phyloP scores from a whole-genome alignment of 2,329 filamentous ascomycete species.

The Alternaria sp. region DNA sequence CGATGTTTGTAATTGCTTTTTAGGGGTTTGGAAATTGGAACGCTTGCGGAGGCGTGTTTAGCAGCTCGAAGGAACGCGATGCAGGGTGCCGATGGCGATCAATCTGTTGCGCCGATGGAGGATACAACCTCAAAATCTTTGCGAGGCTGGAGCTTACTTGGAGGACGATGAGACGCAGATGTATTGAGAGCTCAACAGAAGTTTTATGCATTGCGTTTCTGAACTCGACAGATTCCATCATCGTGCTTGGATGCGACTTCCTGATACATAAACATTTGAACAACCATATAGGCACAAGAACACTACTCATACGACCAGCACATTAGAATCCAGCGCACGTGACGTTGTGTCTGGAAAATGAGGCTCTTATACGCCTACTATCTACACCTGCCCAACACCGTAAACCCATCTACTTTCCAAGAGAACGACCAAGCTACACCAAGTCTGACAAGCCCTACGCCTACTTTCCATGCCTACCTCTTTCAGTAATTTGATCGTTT shows the following conservation, averaged over 20 bases:
- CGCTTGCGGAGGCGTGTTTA: constrained; percentile 3
- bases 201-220: neutral
- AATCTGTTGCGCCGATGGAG: neutral
- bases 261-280: neutral
- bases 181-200: neutral
- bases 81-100: constrained; percentile 1
- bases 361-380: constrained; percentile 19
- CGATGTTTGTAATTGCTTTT: neutral
- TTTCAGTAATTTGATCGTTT: neutral
- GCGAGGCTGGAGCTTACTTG: neutral
- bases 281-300: neutral
- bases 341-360: constrained; percentile 1
- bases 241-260: neutral
- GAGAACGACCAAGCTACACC: constrained; percentile 1
- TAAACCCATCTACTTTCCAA: neutral
- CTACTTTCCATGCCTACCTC: constrained; percentile 14
- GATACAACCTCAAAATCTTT: neutral
- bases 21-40: neutral
- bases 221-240: neutral
- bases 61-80: neutral
- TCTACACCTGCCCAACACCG: constrained; percentile 16
- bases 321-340: neutral
- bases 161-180: neutral
- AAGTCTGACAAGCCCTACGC: constrained; percentile 16
- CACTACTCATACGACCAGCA: neutral